Conservation (phyloP, 495 filamentous ascomycete genomes). For the Xylaria palmicola region DNA sequence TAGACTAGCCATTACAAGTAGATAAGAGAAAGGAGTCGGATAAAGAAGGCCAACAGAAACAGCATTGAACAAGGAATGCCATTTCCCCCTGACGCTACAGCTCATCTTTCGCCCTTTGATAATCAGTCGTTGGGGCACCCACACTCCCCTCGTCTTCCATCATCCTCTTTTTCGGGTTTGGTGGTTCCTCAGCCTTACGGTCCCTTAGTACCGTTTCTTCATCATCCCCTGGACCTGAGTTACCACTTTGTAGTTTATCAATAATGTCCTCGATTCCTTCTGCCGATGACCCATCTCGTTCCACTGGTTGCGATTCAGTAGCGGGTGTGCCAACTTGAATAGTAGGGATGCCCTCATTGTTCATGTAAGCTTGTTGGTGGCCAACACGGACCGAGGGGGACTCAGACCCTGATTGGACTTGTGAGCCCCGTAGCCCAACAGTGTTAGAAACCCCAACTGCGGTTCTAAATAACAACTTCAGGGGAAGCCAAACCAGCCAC, state of each 20-base stretch:
- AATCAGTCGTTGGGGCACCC: constrained; percentile 24
- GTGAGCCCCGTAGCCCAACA: constrained; percentile 33
- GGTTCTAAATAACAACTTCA: constrained; percentile 56
- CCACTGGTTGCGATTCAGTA: constrained; percentile 17
- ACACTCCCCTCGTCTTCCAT: constrained; percentile 61
- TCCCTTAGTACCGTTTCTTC: constrained; percentile 47
- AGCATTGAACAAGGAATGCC: neutral
- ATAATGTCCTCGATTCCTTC: constrained; percentile 53
- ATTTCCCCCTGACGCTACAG: constrained; percentile 32
- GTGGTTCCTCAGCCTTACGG: constrained; percentile 45
- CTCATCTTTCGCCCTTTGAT: constrained; percentile 38
- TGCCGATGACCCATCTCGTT: constrained; percentile 37
- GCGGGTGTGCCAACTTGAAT: constrained; percentile 28
- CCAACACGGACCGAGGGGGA: constrained; percentile 20
- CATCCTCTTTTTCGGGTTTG: constrained; percentile 83
- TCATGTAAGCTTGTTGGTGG: constrained; percentile 33
- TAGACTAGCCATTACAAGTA: too few relatives aligned
- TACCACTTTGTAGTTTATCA: constrained; percentile 30
- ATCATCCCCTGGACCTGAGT: constrained; percentile 19
- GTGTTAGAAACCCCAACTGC: constrained; percentile 45
- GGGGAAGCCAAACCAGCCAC: constrained; percentile 81
- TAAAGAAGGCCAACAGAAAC: constrained; percentile 4
- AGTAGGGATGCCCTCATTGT: constrained; percentile 49
- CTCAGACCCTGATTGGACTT: constrained; percentile 35
- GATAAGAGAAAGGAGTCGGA: neutral